Evolutionary conservation across 2,329 filamentous ascomycete genomes (phyloP), one percentile per base, ranked within the genome.

Genomic region (Hypoxylon sp.): DNA sequence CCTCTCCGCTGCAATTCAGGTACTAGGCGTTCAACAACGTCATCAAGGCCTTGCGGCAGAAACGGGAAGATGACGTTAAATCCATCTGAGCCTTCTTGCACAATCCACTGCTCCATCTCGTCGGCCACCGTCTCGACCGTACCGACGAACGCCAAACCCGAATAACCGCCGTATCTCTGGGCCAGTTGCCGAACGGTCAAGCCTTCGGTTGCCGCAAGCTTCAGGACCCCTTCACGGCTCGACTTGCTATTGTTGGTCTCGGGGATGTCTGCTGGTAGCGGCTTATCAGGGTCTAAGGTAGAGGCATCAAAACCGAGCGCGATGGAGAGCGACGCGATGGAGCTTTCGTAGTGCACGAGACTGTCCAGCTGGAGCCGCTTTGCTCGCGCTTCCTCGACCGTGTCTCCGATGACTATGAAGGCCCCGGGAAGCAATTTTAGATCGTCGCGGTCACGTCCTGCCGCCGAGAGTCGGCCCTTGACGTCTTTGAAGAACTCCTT

Each of bases 221-320:
- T 77, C 2, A 82, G n/a, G 7, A 79, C 77, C 0, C 72, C 67
- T 5, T 73, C 80, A 1, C 79, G 76, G 9, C 73, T 66, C 0
- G 79, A 80, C 67, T 83, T 82, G 72, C 81, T 83, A 1, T 78
- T 81, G 58, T 83, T 83, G 0, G 80, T 83, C 43, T 83, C 80
- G 0, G 81, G 81, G 2, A 84, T 65, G 4, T 83, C 75, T 0
- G 67, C 65, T 1, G 82, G 82, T 4, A 85, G 69, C 0, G 77
- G 78, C 0, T 69, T 75, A 60, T 84, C 80, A 0, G 79, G 81
- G 45, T 83, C 80, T 24, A 81, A 78, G 0, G 58, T 70, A 1
- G 79, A 78, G 1, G 73, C 79, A 70, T 84, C 81, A 0, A 72
- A 71, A 1, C 81, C 81, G 1, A 83, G 72, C 0, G 71, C 62